Percentiles rank a stretch among this genome's conserved stretches.
Conservation (phyloP, 129 eudicot genomes). For the Ambrosia trifida region DNA sequence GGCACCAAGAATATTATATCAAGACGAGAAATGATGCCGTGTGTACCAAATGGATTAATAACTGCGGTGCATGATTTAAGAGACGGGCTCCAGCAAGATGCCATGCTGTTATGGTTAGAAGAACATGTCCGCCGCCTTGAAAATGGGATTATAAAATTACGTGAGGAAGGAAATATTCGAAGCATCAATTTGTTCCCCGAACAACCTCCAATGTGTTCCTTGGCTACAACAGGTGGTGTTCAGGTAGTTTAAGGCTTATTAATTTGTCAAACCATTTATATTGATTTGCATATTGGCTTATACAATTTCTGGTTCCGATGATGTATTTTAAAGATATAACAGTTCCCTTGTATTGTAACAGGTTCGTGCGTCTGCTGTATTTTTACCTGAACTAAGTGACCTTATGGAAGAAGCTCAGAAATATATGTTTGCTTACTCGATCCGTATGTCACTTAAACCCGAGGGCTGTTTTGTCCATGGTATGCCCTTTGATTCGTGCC, state of each 20-base stretch:
- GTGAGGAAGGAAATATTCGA: constrained; percentile 47
- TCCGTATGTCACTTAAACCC: constrained; percentile 78
- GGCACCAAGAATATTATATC: constrained; percentile 63
- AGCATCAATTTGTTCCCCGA: constrained; percentile 75
- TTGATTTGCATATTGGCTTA: not conserved
- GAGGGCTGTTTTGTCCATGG: constrained; percentile 72
- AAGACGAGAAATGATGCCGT: constrained; percentile 68
- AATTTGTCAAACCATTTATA: not conserved
- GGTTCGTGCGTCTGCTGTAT: constrained; percentile 91
- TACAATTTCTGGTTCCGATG: not conserved
- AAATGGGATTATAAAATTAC: constrained; percentile 54
- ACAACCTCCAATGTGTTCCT: constrained; percentile 56
- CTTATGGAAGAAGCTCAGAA: constrained; percentile 40
- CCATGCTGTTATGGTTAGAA: constrained; percentile 80
- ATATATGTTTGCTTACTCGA: constrained; percentile 70
- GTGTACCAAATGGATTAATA: constrained; percentile 68
- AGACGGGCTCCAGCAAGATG: constrained; percentile 59
- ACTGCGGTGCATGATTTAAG: constrained; percentile 41
- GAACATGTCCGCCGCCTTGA: constrained; percentile 75
- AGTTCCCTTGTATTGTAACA: constrained; percentile 11
- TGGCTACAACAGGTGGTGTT: constrained; percentile 76
- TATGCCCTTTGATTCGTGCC: constrained; percentile 59
- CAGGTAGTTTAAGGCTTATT: constrained; percentile 43
- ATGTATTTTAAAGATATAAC: not conserved
- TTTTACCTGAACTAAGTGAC: constrained; percentile 74